phyloP scores from a whole-genome alignment of 1,284 basidiomycete species.

The Boletellus deceptivus region DNA sequence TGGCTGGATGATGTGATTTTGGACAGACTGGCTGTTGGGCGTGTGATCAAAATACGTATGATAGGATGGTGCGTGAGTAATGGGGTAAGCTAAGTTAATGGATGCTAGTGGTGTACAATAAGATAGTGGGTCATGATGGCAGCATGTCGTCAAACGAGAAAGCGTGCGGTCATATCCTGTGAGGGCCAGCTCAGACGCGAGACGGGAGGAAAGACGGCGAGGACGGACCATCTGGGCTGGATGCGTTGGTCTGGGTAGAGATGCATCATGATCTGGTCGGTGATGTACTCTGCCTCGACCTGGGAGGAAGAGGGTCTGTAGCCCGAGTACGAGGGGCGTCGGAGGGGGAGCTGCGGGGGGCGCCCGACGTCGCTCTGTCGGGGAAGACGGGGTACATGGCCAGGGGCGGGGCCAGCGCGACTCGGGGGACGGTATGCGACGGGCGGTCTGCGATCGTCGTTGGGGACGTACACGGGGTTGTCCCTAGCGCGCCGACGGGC shows the following conservation, averaged over 20 bases:
- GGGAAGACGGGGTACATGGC: slow-evolving; percentile 1
- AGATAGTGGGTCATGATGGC: slow-evolving; percentile 13
- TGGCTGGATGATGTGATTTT: no score
- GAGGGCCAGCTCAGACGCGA: not conserved
- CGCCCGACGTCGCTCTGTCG: slow-evolving; percentile 22
- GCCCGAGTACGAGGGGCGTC: slow-evolving; percentile 13
- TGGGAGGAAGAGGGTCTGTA: slow-evolving; percentile 27
- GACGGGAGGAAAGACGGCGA: no score
- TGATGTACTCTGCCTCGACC: slow-evolving; percentile 32
- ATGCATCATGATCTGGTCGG: slow-evolving; percentile 35
- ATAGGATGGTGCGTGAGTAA: slow-evolving; percentile 13
- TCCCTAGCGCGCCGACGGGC: slow-evolving; percentile 20
- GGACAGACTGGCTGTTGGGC: slow-evolving; percentile 24
- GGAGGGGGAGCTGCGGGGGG: slow-evolving; percentile 14
- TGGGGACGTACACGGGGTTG: slow-evolving; percentile 1
- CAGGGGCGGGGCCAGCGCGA: not conserved
- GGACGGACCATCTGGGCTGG: slow-evolving; percentile 24
- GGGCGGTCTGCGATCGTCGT: slow-evolving; percentile 4
- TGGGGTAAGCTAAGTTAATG: slow-evolving; percentile 21
- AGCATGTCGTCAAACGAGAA: not conserved
- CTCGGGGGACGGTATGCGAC: slow-evolving; percentile 1
- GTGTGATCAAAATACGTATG: slow-evolving; percentile 5
- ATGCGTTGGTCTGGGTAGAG: slow-evolving; percentile 33
- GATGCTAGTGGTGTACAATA: slow-evolving; percentile 16
- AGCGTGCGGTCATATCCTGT: slow-evolving; percentile 25